phyloP scores from a whole-genome alignment of 768 basidiomycete genomes.

The Tephrocybe sp. region DNA sequence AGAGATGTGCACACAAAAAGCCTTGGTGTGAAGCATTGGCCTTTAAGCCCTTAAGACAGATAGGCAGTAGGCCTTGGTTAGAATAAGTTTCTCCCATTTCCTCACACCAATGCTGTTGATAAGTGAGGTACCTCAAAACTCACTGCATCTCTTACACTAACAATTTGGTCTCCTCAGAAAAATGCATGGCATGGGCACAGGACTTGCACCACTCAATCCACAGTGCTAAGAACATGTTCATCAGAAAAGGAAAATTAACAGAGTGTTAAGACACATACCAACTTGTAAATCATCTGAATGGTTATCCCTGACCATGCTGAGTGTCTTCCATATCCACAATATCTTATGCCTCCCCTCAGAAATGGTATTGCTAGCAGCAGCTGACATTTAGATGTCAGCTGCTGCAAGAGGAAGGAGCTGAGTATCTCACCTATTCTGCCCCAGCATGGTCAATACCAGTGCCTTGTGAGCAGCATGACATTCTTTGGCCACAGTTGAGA shows the following conservation, averaged over 20 bases:
- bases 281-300: background rate
- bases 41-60: background rate
- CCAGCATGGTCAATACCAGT: background rate
- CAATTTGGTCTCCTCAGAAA: conserved; percentile 22
- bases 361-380: background rate
- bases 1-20: too few species aligned
- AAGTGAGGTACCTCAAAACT: conserved; percentile 13
- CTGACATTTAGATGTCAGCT: conserved; percentile 14
- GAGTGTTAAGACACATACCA: background rate
- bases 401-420: background rate
- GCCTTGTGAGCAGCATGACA: conserved; percentile 8
- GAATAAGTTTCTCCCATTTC: background rate
- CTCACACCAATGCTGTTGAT: conserved; percentile 20
- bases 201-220: conserved; percentile 25
- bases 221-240: conserved; percentile 15
- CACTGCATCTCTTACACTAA: conserved; percentile 25
- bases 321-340: conserved; percentile 18
- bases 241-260: too few species aligned
- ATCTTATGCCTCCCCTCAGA: conserved; percentile 7
- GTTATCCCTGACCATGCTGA: background rate
- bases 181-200: conserved; percentile 16
- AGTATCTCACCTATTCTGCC: background rate
- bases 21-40: background rate
- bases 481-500: background rate
- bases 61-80: background rate